phyloP scores from a whole-genome alignment of 164 flowering plant genomes.

The Platanus orientalis region DNA sequence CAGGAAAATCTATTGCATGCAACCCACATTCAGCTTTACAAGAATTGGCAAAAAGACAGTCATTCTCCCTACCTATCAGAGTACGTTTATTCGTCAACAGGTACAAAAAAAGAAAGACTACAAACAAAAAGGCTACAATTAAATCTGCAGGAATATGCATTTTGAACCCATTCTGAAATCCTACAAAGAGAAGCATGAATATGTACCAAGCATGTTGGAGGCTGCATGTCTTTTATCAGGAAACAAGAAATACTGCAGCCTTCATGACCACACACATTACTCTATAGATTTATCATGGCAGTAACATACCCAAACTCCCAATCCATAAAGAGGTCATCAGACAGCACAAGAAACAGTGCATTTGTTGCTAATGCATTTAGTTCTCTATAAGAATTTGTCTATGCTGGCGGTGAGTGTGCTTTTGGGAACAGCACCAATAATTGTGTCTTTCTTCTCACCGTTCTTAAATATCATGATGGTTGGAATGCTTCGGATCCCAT shows the following conservation, averaged over 20 bases:
- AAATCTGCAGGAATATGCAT: too few species aligned
- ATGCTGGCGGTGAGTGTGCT: constrained; percentile 60
- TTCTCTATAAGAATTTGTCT: constrained; percentile 63
- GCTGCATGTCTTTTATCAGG: neutral
- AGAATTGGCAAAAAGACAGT: too few species aligned
- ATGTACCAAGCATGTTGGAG: neutral
- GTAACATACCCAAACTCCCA: constrained; percentile 3
- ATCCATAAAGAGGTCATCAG: neutral
- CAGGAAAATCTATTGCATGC: too few species aligned
- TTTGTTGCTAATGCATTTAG: constrained; percentile 7
- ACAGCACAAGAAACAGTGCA: constrained; percentile 3
- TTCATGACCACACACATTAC: constrained; percentile 25
- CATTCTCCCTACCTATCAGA: too few species aligned
- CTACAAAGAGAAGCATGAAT: too few species aligned
- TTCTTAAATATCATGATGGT: constrained; percentile 80
- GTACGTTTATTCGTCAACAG: too few species aligned
- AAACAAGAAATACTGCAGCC: constrained; percentile 5
- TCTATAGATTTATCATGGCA: constrained; percentile 8
- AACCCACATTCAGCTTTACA: too few species aligned
- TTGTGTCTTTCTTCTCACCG: constrained; percentile 85
- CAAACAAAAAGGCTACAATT: too few species aligned
- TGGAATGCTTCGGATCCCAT: constrained; percentile 88
- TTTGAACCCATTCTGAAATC: neutral
- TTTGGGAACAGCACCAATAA: constrained; percentile 92
- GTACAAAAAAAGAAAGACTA: too few species aligned